Evolutionary conservation across 1,284 basidiomycete genomes (phyloP), one percentile per base, ranked within the genome.

Genomic region (Coriolopsis trogii): DNA sequence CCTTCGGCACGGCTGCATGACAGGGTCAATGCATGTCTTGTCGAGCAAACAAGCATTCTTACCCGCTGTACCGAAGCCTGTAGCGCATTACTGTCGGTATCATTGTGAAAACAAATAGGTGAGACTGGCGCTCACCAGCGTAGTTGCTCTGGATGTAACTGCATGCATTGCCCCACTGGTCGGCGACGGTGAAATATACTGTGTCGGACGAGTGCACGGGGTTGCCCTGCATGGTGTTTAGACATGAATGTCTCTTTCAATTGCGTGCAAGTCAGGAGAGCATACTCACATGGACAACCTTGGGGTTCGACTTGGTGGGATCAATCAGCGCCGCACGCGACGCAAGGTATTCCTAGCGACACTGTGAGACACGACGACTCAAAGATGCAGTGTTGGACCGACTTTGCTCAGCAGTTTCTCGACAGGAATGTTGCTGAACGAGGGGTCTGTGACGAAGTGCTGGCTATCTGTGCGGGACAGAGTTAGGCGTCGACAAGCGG

Each of bases 141-240:
- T 93, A 96, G 68, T 95, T 96, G 61, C 91, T 94, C 68, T 94
- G 91, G 56, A 98, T 98, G 68, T 89, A 97, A 57, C 91, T 95
- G 70, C 93, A 96, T 2, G 93, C 91, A 68, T 98, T 97, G 4
- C 95, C 95, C 80, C 91, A 89, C 63, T 89, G 83, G 66, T 95
- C 93, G 5, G 88, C 80, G 1, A 93, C 89, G 18, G 90, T 82
- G 64, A 98, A 95, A 71, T 95, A 98, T 31, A 98, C 93, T 0
- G 96, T 98, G 69, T 99, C 95, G 4, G 89, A 91, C 1, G 88
- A 90, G 56, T 87, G 82, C 20, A 81, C 74, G 0, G 94, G 93
- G 54, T 84, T 84, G 6, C 93, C 93, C 83, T 91, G 36, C 0
- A 33, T 1, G 9, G 49, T n/a, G 20, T 1, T 34, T 18, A 34